phyloP scores from a whole-genome alignment of 73 alveolate genomes.

The Paramecium sexaurelia region DNA sequence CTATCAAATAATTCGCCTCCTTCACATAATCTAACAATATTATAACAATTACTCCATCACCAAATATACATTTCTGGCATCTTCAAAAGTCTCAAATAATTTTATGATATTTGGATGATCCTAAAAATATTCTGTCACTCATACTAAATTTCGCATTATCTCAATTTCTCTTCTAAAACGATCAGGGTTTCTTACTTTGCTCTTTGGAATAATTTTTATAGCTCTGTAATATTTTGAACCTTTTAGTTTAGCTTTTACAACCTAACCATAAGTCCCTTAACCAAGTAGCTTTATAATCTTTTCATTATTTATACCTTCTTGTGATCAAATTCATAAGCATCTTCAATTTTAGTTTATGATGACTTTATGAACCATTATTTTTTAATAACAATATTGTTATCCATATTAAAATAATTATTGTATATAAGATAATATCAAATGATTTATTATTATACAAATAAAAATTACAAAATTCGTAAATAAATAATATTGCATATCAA shows the following conservation, averaged over 20 bases:
- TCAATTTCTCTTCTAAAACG: slow-evolving; percentile 72
- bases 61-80: slow-evolving; percentile 66
- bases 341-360: slow-evolving; percentile 46
- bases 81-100: slow-evolving; percentile 83
- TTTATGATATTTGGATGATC: slow-evolving; percentile 88
- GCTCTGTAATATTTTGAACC: slow-evolving; percentile 74
- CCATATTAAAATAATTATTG: background rate
- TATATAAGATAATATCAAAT: background rate
- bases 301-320: slow-evolving; percentile 42
- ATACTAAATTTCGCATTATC: slow-evolving; percentile 72
- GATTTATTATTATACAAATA: background rate
- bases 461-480: background rate
- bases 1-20: slow-evolving; percentile 95
- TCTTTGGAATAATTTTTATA: slow-evolving; percentile 87
- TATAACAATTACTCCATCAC: slow-evolving; percentile 79
- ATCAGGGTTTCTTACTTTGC: slow-evolving; percentile 79
- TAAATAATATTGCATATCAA: background rate
- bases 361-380: slow-evolving; percentile 70
- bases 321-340: slow-evolving; percentile 53
- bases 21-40: slow-evolving; percentile 73
- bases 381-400: slow-evolving; percentile 53
- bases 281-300: slow-evolving; percentile 31
- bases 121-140: background rate
- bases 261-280: slow-evolving; percentile 67
- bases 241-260: slow-evolving; percentile 60